Evolutionary conservation across 2,329 filamentous ascomycete species (phyloP).

Genomic region (Aureobasidium vineae): DNA sequence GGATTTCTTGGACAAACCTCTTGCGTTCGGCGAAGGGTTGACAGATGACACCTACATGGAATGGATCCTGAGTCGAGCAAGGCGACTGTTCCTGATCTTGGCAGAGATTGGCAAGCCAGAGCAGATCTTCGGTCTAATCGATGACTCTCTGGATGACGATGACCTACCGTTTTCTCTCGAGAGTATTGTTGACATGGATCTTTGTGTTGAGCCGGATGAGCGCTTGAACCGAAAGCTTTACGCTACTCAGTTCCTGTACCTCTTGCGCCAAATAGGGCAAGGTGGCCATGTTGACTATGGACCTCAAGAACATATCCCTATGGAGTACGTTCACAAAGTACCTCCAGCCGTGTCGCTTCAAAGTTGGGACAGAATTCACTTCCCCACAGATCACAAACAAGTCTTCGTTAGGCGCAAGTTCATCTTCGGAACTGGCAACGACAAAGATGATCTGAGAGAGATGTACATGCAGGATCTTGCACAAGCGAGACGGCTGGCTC

Average conservation of each 20-base stretch:
- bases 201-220: conserved; percentile 60
- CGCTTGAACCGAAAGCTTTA: conserved; percentile 68
- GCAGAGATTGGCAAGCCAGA: conserved; percentile 67
- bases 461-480: conserved; percentile 60
- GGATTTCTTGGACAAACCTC: conserved; percentile 59
- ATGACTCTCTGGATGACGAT: conserved; percentile 73
- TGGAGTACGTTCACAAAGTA: conserved; percentile 64
- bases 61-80: conserved; percentile 69
- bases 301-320: conserved; percentile 66
- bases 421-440: conserved; percentile 34
- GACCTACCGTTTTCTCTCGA: conserved; percentile 68
- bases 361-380: conserved; percentile 60
- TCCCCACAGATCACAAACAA: conserved; percentile 60
- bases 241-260: conserved; percentile 66
- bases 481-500: conserved; percentile 58
- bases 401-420: conserved; percentile 44
- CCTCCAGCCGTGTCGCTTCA: conserved; percentile 49
- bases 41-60: conserved; percentile 71
- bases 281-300: conserved; percentile 64
- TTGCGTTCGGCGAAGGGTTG: conserved; percentile 64
- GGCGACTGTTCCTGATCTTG: conserved; percentile 68
- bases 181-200: conserved; percentile 61
- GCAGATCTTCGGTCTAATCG: conserved; percentile 71
- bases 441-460: conserved; percentile 11
- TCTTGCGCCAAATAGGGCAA: conserved; percentile 62